Percentiles rank a stretch among this genome's conserved stretches.
These are phyloP conservation scores for Termitomyces sp. DNA, from an alignment of 768 basidiomycete genomes.

Conservation along the genomic window DNA sequence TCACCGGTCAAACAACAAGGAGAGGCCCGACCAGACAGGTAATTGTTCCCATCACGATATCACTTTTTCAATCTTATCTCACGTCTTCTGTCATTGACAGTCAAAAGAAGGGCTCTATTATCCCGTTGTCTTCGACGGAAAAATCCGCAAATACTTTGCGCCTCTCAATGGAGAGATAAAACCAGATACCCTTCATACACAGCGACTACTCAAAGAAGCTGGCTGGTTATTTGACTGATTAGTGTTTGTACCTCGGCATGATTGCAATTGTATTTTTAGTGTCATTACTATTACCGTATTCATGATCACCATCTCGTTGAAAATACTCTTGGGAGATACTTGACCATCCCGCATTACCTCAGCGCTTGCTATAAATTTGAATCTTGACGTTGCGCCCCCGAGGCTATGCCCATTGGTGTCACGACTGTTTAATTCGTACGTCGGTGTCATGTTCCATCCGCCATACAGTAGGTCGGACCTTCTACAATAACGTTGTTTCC, in stretches of 20 bases:
- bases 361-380: not conserved
- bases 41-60: constrained; percentile 8
- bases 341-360: not conserved
- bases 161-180: constrained; percentile 67
- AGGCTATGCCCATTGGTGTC: not conserved
- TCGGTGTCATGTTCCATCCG: not conserved
- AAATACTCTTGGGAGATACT: not conserved
- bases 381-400: not conserved
- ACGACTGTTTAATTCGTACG: not conserved
- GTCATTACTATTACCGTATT: not conserved
- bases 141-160: constrained; percentile 56
- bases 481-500: not conserved
- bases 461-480: not conserved
- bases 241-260: too few relatives aligned
- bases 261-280: not conserved
- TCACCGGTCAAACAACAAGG: constrained; percentile 41
- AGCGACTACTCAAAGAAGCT: constrained; percentile 42
- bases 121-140: constrained; percentile 44
- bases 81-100: not conserved
- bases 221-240: constrained; percentile 37
- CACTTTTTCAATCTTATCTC: not conserved
- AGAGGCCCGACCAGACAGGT: constrained; percentile 46
- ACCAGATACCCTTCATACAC: constrained; percentile 46
- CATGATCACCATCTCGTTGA: not conserved
- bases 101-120: constrained; percentile 53